Conservation (phyloP, 331 rosid genomes). For the Prunus yedoensis region DNA sequence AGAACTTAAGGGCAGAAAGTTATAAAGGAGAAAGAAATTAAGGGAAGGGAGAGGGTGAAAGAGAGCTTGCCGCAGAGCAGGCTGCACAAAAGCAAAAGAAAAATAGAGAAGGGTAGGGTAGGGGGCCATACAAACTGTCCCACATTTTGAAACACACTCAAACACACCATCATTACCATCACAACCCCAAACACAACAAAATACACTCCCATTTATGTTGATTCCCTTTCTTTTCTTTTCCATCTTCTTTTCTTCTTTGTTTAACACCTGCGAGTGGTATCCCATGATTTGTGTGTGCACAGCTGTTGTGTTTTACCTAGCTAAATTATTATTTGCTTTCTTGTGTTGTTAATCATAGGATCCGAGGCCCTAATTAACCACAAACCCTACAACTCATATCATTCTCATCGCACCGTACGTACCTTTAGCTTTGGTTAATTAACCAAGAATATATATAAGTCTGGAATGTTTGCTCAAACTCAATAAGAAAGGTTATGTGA, state of each 20-base stretch:
- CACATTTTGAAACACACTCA: conserved; percentile 40
- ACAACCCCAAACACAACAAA: conserved; percentile 10
- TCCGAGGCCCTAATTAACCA: conserved; percentile 31
- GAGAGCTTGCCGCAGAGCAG: too few species aligned
- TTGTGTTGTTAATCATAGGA: conserved; percentile 33
- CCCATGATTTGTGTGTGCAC: conserved; percentile 14
- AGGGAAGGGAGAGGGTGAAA: too few species aligned
- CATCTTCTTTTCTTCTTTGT: not conserved
- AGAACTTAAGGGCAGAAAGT: too few species aligned
- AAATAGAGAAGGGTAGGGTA: too few species aligned
- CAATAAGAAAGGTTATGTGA: too few species aligned
- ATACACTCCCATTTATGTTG: not conserved
- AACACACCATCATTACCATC: conserved; percentile 47
- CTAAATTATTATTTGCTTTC: conserved; percentile 15
- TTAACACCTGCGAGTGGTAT: conserved; percentile 17
- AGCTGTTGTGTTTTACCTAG: conserved; percentile 18
- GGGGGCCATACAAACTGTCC: conserved; percentile 31
- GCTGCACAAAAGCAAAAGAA: too few species aligned
- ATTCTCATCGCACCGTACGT: not conserved
- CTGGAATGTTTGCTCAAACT: too few species aligned
- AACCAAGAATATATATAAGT: too few species aligned
- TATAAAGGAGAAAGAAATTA: too few species aligned
- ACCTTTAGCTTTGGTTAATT: too few species aligned
- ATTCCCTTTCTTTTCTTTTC: conserved; percentile 17
- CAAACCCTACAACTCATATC: not conserved